phyloP scores from a whole-genome alignment of 148 eudicot genomes.

The Fagopyrum esculentum region DNA sequence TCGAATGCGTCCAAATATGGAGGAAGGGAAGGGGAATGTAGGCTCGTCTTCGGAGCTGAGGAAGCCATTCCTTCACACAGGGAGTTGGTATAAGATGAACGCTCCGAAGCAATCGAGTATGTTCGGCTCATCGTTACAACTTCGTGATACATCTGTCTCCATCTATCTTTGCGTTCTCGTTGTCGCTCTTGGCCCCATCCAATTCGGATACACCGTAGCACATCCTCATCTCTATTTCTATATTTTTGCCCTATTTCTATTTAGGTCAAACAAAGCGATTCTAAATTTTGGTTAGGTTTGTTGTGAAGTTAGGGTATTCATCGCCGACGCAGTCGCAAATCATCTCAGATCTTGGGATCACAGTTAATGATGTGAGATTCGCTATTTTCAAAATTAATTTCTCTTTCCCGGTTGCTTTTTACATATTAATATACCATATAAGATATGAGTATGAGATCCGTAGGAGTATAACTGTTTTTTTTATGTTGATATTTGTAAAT shows the following conservation, averaged over 20 bases:
- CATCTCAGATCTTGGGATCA: slow-evolving; percentile 57
- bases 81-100: slow-evolving; percentile 75
- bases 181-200: slow-evolving; percentile 82
- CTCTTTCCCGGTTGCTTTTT: not conserved
- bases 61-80: slow-evolving; percentile 79
- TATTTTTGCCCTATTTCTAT: not conserved
- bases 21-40: not conserved
- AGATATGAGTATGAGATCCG: no score
- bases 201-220: slow-evolving; percentile 69
- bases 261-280: slow-evolving; percentile 7
- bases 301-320: slow-evolving; percentile 69
- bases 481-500: no score
- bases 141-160: slow-evolving; percentile 58
- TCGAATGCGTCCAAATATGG: not conserved
- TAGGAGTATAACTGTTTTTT: no score
- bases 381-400: not conserved
- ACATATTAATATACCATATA: no score
- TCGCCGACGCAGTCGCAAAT: slow-evolving; percentile 76
- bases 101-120: slow-evolving; percentile 52
- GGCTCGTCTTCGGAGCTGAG: slow-evolving; percentile 36
- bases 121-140: slow-evolving; percentile 46
- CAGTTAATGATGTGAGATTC: slow-evolving; percentile 51
- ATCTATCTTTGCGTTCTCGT: slow-evolving; percentile 60
- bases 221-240: not conserved
- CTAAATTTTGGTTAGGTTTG: slow-evolving; percentile 7